Percentiles rank a stretch among this genome's conserved stretches.
These are phyloP conservation scores for Sisymbrium irio DNA, from an alignment of 345 rosid species.

Conservation along the genomic window DNA sequence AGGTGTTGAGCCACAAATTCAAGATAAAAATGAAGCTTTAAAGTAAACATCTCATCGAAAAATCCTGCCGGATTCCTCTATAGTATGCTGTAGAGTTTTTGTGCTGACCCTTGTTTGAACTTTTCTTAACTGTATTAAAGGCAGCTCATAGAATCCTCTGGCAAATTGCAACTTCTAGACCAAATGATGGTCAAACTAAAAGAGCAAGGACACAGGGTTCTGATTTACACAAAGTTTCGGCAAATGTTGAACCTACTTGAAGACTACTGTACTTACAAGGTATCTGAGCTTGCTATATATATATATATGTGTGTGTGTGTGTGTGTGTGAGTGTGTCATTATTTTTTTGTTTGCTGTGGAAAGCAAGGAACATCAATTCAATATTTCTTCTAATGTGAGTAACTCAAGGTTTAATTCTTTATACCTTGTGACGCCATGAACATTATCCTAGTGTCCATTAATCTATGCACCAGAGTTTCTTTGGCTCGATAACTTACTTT, in stretches of 20 bases:
- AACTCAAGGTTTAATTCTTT: not conserved
- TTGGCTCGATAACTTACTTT: not conserved
- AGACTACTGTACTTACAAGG: constrained; percentile 72
- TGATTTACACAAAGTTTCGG: constrained; percentile 81
- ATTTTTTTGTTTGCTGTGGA: not conserved
- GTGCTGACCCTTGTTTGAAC: constrained; percentile 5
- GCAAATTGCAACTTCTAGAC: constrained; percentile 76
- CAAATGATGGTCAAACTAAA: constrained; percentile 90
- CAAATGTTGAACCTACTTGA: constrained; percentile 81
- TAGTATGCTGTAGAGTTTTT: not conserved
- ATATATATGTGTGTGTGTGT: no score
- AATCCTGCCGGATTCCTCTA: not conserved
- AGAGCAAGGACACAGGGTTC: constrained; percentile 94
- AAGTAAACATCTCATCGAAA: constrained; percentile 42
- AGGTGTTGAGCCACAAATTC: constrained; percentile 62
- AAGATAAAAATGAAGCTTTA: constrained; percentile 54
- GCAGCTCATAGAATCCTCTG: constrained; percentile 70
- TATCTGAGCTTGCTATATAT: constrained; percentile 8
- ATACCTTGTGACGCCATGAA: not conserved
- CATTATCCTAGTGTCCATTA: not conserved
- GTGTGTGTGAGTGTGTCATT: no score
- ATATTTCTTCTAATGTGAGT: not conserved
- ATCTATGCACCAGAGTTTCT: not conserved
- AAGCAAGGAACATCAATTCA: not conserved
- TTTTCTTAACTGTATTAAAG: constrained; percentile 36